Conservation (phyloP, 805 yeast genomes). For the Saturnispora kantuleensis region DNA sequence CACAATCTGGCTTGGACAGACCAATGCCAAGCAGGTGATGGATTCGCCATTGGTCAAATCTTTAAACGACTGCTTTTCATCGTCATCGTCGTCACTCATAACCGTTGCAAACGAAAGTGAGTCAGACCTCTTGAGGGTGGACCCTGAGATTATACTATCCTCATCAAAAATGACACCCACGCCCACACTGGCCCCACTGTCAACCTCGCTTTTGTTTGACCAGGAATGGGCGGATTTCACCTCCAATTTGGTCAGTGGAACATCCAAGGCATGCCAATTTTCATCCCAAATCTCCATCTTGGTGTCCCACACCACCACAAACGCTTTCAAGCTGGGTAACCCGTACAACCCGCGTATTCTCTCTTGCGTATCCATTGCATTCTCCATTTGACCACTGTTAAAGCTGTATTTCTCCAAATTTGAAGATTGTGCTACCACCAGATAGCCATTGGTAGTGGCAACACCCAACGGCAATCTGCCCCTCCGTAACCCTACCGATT, state of each 20-base stretch:
- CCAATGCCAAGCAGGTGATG: slow-evolving; percentile 5
- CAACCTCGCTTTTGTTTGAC: neutral
- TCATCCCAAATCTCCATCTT: slow-evolving; percentile 5
- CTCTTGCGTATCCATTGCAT: too few species aligned
- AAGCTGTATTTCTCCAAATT: too few species aligned
- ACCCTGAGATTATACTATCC: slow-evolving; percentile 17
- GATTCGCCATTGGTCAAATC: neutral
- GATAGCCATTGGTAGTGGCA: too few species aligned
- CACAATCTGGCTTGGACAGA: slow-evolving; percentile 7
- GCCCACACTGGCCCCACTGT: neutral
- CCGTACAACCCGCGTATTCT: too few species aligned
- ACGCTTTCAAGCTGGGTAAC: slow-evolving; percentile 1
- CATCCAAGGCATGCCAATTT: neutral
- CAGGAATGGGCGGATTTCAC: too few species aligned
- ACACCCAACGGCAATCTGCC: too few species aligned
- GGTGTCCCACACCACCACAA: slow-evolving; percentile 5
- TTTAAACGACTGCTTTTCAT: neutral
- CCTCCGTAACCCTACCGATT: too few species aligned
- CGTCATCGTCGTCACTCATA: neutral
- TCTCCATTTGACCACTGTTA: too few species aligned
- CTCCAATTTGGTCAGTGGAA: too few species aligned
- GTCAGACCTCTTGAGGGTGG: too few species aligned
- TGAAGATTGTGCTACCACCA: too few species aligned
- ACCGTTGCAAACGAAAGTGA: slow-evolving; percentile 23
- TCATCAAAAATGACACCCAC: slow-evolving; percentile 11